phyloP scores from a whole-genome alignment of 2,329 filamentous ascomycete species.

The Septoria linicola region DNA sequence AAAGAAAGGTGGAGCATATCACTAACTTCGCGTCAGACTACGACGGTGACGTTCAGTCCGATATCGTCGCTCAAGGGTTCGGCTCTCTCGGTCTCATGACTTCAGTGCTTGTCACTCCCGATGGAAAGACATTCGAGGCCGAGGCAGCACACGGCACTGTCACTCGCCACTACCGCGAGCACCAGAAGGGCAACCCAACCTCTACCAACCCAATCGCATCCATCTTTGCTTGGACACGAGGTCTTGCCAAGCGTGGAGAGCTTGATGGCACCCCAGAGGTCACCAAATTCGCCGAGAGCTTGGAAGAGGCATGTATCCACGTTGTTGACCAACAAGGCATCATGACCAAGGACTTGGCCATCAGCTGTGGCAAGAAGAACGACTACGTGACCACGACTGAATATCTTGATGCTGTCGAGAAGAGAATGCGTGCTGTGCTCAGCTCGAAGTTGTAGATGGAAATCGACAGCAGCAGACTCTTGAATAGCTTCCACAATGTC shows the following conservation, averaged over 20 bases:
- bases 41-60: constrained; percentile 97
- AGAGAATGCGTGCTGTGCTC: constrained; percentile 75
- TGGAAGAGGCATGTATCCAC: constrained; percentile 92
- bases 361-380: constrained; percentile 84
- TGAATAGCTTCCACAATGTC: neutral
- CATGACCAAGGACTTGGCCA: constrained; percentile 99
- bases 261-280: constrained; percentile 92
- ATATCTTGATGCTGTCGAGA: constrained; percentile 91
- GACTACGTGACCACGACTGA: constrained; percentile 89
- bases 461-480: no score
- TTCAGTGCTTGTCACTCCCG: constrained; percentile 92
- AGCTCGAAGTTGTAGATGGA: constrained; percentile 67
- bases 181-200: constrained; percentile 96
- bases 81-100: constrained; percentile 98
- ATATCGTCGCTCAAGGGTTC: constrained; percentile 97
- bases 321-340: constrained; percentile 90
- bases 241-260: constrained; percentile 87
- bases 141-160: constrained; percentile 98
- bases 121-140: constrained; percentile 94
- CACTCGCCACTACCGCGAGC: constrained; percentile 96
- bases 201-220: constrained; percentile 98
- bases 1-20: neutral
- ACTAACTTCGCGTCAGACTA: constrained; percentile 65
- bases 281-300: constrained; percentile 82
- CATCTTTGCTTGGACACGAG: constrained; percentile 98